A percentile compares a stretch with the other conserved stretches of the same genome.
Conservation (phyloP, 2,329 filamentous ascomycete species). For the Trichoderma guizhouense region DNA sequence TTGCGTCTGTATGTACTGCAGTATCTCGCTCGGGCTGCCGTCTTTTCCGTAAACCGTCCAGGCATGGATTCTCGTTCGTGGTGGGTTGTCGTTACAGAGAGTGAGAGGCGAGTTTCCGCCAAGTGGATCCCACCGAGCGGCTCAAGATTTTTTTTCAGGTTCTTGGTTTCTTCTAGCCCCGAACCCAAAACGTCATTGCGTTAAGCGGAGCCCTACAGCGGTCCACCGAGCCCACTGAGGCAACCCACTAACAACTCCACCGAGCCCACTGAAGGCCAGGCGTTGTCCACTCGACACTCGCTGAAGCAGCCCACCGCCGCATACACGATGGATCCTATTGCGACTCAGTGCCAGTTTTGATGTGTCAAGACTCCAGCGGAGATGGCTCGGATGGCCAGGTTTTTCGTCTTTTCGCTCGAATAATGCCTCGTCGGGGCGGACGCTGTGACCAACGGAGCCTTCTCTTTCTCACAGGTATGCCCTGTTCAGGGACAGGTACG, state of each 20-base stretch:
- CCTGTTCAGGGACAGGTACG: background rate
- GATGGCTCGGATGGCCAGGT: slow-evolving; percentile 15
- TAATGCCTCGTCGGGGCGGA: slow-evolving; percentile 17
- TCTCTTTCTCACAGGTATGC: background rate
- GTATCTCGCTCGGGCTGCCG: slow-evolving; percentile 3
- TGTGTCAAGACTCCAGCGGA: slow-evolving; percentile 20
- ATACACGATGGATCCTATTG: slow-evolving; percentile 7
- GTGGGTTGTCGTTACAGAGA: background rate
- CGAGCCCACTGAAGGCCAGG: background rate
- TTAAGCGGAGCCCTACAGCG: background rate
- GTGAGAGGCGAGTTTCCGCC: background rate
- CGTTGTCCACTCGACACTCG: background rate
- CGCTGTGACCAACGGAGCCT: slow-evolving; percentile 4
- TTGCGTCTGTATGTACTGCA: background rate
- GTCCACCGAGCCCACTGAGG: slow-evolving; percentile 9
- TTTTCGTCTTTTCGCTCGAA: slow-evolving; percentile 1
- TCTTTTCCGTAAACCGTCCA: background rate
- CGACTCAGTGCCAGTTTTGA: slow-evolving; percentile 20
- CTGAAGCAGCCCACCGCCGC: slow-evolving; percentile 1
- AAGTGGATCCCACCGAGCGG: background rate
- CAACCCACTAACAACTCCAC: background rate
- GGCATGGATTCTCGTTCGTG: background rate
- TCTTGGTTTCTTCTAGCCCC: background rate
- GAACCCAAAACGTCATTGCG: slow-evolving; percentile 16
- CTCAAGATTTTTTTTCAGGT: background rate